phyloP scores from a whole-genome alignment of 2,329 filamentous ascomycete species.

The Neonectria neomacrospora region DNA sequence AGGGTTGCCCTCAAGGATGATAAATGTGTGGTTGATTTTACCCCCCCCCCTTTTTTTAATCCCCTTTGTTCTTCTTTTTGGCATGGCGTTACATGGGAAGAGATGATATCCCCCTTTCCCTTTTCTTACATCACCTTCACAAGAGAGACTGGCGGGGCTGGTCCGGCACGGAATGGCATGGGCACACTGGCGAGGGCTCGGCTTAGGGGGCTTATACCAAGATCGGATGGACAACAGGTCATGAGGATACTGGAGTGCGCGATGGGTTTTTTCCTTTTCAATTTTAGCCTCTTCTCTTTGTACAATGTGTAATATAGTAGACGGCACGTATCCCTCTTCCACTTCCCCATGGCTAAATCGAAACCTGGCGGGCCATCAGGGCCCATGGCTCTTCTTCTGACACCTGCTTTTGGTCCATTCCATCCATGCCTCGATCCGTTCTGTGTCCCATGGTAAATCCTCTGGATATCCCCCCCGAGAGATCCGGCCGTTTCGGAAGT shows the following conservation, averaged over 20 bases:
- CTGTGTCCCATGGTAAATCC: background rate
- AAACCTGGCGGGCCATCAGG: conserved; percentile 15
- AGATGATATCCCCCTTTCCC: conserved; percentile 45
- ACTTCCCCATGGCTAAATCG: conserved; percentile 21
- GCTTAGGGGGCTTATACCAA: conserved; percentile 16
- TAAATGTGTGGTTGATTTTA: conserved; percentile 17
- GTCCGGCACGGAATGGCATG: conserved; percentile 12
- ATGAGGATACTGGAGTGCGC: conserved; percentile 9
- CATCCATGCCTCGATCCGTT: background rate
- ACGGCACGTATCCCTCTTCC: conserved; percentile 22
- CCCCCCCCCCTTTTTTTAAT: conserved; percentile 5
- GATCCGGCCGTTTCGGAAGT: background rate
- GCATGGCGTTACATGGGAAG: conserved; percentile 44
- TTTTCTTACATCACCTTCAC: conserved; percentile 24
- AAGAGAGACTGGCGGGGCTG: conserved; percentile 9
- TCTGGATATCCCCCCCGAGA: background rate
- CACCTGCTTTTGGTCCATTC: background rate
- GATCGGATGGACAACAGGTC: conserved; percentile 9
- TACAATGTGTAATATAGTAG: conserved; percentile 43
- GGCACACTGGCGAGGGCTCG: conserved; percentile 8
- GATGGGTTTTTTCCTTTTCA: conserved; percentile 2
- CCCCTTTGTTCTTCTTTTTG: conserved; percentile 16
- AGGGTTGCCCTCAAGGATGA: conserved; percentile 25
- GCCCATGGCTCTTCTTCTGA: conserved; percentile 4
- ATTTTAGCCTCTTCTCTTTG: conserved; percentile 23